phyloP scores from a whole-genome alignment of 768 basidiomycete species.

The Russula abietina region DNA sequence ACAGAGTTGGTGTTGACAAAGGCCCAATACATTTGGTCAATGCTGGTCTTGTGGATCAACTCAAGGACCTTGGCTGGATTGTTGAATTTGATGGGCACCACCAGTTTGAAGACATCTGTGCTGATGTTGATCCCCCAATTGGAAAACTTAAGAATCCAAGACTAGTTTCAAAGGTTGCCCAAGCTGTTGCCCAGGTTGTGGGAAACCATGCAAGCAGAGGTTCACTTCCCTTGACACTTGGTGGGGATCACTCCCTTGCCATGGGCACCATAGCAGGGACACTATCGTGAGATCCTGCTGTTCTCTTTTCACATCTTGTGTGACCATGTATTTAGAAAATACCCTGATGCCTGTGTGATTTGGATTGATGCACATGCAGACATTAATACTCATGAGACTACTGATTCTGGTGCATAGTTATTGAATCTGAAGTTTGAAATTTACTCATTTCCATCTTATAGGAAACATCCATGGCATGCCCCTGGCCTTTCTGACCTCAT shows the following conservation, averaged over 20 bases:
- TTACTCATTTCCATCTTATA: slow-evolving; percentile 23
- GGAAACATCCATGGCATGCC: slow-evolving; percentile 99
- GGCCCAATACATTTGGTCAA: slow-evolving; percentile 86
- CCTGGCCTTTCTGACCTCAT: slow-evolving; percentile 77
- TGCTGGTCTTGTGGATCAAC: slow-evolving; percentile 75
- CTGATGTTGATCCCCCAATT: slow-evolving; percentile 67
- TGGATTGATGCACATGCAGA: slow-evolving; percentile 99
- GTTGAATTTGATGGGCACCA: slow-evolving; percentile 89
- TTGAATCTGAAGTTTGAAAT: background rate
- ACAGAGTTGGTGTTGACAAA: slow-evolving; percentile 74
- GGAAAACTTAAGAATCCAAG: slow-evolving; percentile 89
- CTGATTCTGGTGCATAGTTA: slow-evolving; percentile 53
- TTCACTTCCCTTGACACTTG: slow-evolving; percentile 81
- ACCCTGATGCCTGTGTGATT: slow-evolving; percentile 80
- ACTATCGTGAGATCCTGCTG: slow-evolving; percentile 46
- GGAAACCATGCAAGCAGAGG: slow-evolving; percentile 70
- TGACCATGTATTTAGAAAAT: slow-evolving; percentile 38
- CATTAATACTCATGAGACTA: slow-evolving; percentile 85
- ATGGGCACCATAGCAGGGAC: slow-evolving; percentile 96
- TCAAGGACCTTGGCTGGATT: slow-evolving; percentile 76
- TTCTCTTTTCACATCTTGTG: slow-evolving; percentile 9
- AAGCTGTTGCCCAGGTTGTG: slow-evolving; percentile 76
- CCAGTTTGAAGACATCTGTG: slow-evolving; percentile 71
- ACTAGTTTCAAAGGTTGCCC: slow-evolving; percentile 74
- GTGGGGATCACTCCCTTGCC: slow-evolving; percentile 93